Conservation (phyloP, 768 basidiomycete genomes). For the Rhodotorula graminis region DNA sequence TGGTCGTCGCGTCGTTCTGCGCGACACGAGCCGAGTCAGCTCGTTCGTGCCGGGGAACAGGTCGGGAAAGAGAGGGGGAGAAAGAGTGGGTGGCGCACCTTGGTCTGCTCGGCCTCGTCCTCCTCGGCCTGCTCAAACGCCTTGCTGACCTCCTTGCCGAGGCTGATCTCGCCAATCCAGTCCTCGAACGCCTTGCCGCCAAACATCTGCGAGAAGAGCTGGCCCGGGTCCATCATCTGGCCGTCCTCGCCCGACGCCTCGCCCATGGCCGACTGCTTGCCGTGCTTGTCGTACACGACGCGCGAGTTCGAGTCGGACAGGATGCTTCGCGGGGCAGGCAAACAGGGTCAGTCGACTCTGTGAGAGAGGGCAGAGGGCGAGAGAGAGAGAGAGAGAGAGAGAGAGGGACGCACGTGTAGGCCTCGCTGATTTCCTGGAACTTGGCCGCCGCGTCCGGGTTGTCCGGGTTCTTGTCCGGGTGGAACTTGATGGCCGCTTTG, state of each 20-base stretch:
- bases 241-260: slow-evolving; percentile 34
- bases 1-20: background rate
- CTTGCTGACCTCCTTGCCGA: slow-evolving; percentile 61
- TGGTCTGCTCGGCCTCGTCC: slow-evolving; percentile 48
- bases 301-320: slow-evolving; percentile 63
- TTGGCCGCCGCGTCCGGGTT: slow-evolving; percentile 94
- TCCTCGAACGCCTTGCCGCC: slow-evolving; percentile 53
- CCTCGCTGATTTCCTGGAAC: slow-evolving; percentile 95
- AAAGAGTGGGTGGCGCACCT: no score
- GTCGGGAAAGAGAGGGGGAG: no score
- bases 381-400: slow-evolving; percentile 63
- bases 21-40: background rate
- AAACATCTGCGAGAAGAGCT: slow-evolving; percentile 92
- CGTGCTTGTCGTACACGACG: slow-evolving; percentile 90
- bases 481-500: slow-evolving; percentile 85
- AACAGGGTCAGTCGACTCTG: background rate
- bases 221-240: slow-evolving; percentile 83
- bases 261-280: slow-evolving; percentile 69
- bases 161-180: slow-evolving; percentile 91
- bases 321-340: slow-evolving; percentile 16
- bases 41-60: no score
- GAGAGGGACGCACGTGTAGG: slow-evolving; percentile 66
- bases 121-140: slow-evolving; percentile 22
- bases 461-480: slow-evolving; percentile 56
- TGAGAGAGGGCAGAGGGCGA: background rate